Percentiles rank a stretch among this genome's conserved stretches.
phyloP scores from a whole-genome alignment of 73 alveolate genomes.

The Paraurostyla sp. region DNA sequence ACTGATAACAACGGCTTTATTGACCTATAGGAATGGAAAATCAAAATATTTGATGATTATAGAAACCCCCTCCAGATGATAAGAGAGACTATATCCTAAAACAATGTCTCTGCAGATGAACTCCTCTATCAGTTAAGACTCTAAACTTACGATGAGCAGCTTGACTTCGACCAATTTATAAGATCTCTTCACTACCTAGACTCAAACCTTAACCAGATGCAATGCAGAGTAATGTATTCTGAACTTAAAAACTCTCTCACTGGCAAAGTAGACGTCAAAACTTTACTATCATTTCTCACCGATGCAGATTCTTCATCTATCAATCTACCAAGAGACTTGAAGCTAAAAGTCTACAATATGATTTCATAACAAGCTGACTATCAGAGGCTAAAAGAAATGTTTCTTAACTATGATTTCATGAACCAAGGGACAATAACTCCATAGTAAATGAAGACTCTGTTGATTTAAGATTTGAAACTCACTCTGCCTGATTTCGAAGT shows the following conservation, averaged over 20 bases:
- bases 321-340: too few species aligned
- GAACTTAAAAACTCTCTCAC: not conserved
- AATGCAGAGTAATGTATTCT: not conserved
- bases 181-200: not conserved
- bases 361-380: not conserved
- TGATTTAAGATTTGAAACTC: not conserved
- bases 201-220: not conserved
- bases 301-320: too few species aligned
- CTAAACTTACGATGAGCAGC: not conserved
- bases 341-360: too few species aligned
- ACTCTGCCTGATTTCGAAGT: not conserved
- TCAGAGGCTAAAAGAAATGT: not conserved
- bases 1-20: not conserved
- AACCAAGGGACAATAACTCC: not conserved
- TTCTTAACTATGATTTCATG: not conserved
- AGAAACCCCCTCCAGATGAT: constrained; percentile 20
- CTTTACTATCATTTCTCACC: not conserved
- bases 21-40: constrained; percentile 10
- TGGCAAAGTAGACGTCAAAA: not conserved
- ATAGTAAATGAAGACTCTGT: not conserved
- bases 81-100: not conserved
- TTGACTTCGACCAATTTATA: not conserved
- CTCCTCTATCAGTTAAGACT: not conserved
- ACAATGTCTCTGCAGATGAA: constrained; percentile 28
- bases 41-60: constrained; percentile 30